These are phyloP conservation scores for Annona cherimola DNA, from an alignment of 164 flowering plant species.

Conservation along the genomic window DNA sequence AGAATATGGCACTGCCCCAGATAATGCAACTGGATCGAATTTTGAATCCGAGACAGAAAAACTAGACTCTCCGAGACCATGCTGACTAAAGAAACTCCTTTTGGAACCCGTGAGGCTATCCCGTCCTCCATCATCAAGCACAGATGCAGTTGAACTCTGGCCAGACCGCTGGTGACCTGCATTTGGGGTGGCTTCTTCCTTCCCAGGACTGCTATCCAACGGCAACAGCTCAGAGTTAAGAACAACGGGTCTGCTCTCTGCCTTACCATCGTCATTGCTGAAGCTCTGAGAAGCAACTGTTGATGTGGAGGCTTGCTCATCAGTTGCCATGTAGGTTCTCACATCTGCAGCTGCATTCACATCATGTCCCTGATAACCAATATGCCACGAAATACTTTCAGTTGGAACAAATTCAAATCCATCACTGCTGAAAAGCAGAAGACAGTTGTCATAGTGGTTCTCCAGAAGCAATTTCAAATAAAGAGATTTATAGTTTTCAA, in stretches of 20 bases:
- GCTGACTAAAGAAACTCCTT: conserved; percentile 25
- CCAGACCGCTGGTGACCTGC: conserved; percentile 14
- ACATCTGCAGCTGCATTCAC: neutral
- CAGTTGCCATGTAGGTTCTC: conserved; percentile 25
- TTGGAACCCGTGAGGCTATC: conserved; percentile 24
- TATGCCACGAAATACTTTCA: neutral
- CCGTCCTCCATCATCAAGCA: conserved; percentile 25
- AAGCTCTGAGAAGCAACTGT: conserved; percentile 15
- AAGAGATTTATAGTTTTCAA: neutral
- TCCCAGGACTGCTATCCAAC: conserved; percentile 15
- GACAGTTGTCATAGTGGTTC: neutral
- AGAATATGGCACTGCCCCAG: conserved; percentile 55
- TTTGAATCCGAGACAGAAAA: conserved; percentile 39
- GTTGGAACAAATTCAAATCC: neutral
- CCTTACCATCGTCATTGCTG: conserved; percentile 17
- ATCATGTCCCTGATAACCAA: neutral
- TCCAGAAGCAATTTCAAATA: neutral
- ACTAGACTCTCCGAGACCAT: conserved; percentile 43
- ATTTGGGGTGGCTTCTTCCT: conserved; percentile 14
- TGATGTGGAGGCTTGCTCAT: conserved; percentile 11
- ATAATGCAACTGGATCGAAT: conserved; percentile 39
- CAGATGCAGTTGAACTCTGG: conserved; percentile 13
- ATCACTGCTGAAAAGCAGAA: neutral
- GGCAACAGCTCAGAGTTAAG: conserved; percentile 32
- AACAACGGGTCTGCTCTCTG: conserved; percentile 38